Conservation (phyloP, 2,329 filamentous ascomycete species). For the Leptographium galeiforme region DNA sequence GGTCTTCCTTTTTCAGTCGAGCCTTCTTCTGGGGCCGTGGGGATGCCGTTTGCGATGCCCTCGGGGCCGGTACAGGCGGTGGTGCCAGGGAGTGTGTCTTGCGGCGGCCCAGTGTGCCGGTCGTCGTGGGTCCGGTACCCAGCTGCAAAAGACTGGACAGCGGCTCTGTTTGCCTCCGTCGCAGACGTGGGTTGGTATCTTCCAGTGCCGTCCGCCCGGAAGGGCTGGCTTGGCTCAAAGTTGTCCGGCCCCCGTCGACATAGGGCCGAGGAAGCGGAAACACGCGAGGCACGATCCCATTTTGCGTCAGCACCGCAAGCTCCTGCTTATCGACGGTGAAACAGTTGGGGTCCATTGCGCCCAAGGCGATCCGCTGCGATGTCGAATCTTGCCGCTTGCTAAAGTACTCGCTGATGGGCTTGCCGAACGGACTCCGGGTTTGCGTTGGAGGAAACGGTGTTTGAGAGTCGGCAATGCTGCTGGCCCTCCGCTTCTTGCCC, state of each 20-base stretch:
- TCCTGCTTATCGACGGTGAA: slow-evolving; percentile 38
- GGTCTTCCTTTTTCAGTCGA: slow-evolving; percentile 35
- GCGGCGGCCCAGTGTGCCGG: not conserved
- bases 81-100: slow-evolving; percentile 2
- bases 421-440: slow-evolving; percentile 17
- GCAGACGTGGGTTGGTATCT: slow-evolving; percentile 20
- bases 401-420: slow-evolving; percentile 44
- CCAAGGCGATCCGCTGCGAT: slow-evolving; percentile 36
- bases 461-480: slow-evolving; percentile 17
- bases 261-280: slow-evolving; percentile 48
- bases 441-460: slow-evolving; percentile 7
- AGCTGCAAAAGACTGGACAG: slow-evolving; percentile 28
- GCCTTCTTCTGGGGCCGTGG: slow-evolving; percentile 41
- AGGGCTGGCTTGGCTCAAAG: slow-evolving; percentile 10
- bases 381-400: slow-evolving; percentile 26
- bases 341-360: slow-evolving; percentile 50
- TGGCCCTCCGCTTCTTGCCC: slow-evolving; percentile 21
- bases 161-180: slow-evolving; percentile 40
- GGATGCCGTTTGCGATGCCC: not conserved
- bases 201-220: not conserved
- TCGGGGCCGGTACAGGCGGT: not conserved
- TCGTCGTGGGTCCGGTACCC: not conserved
- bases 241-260: slow-evolving; percentile 22
- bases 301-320: slow-evolving; percentile 33
- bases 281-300: slow-evolving; percentile 38